Evolutionary conservation across 2,329 filamentous ascomycete species (phyloP), one percentile per base, ranked within the genome.

Genomic region (Botrytis deweyae): DNA sequence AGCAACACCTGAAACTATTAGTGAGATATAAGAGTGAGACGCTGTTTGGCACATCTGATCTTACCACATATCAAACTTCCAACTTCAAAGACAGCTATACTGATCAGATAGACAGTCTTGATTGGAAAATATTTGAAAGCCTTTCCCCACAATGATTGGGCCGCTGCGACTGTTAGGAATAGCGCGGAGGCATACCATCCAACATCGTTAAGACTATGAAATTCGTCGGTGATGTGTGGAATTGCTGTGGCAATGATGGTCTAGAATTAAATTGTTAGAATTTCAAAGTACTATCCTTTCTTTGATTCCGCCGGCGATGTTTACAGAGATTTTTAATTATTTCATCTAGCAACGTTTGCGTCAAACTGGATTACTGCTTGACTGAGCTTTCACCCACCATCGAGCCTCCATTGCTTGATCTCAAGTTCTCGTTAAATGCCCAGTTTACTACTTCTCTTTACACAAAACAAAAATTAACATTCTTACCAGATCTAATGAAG

Each of bases 161-260:
- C 75, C 0, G 65, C 68, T 6, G 82, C 84, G 66, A 84, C 78
- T 3, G 84, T 84, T 78, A 87, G 81, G 80, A 87, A 86, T 75
- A 84, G 88, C 65, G 85, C 85, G 42, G 86, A 84, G 3, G 86
- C 87, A 75, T 90, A 90, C 88, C 82, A 83, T 18, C 80, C 80
- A 16, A 82, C 77, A 73, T 83, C 79, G 52, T 79, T 73, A 18
- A 82, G 78, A 33, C 79, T 80, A 36, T 83, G 79, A 73, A 83
- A 83, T n/a, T 80, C 77, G 18, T 75, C 72, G 1, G 81, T 83
- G 58, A 84, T 83, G 40, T 80, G 79, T 14, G 82, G 82, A 58
- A 83, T 82, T 12, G 82, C 82, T 36, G 80, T 82, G 59, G 65
- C 65, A 49, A 52, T 55, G 9, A 49, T 55, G 1, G 14, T 59